These are phyloP conservation scores for Pestalotiopsis fici DNA, from an alignment of 2,329 filamentous ascomycete species.

Conservation along the genomic window DNA sequence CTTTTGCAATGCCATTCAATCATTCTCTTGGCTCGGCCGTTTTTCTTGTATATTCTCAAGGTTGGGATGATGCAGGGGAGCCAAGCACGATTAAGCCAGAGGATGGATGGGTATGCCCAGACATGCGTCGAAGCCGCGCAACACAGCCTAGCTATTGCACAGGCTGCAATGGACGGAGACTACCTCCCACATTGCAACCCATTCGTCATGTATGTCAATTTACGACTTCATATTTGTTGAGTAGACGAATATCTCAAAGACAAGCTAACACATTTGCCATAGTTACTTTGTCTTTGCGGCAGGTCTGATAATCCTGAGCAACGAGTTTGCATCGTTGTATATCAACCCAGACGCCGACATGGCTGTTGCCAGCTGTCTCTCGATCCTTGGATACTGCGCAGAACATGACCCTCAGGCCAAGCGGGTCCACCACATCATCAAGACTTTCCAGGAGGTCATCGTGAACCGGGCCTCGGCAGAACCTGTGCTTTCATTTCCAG, in stretches of 20 bases:
- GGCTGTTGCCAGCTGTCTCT: conserved; percentile 44
- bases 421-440: conserved; percentile 50
- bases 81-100: conserved; percentile 28
- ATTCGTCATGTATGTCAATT: conserved; percentile 52
- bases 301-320: conserved; percentile 54
- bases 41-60: conserved; percentile 60
- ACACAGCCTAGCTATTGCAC: conserved; percentile 49
- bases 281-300: conserved; percentile 61
- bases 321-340: conserved; percentile 55
- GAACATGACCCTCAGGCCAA: conserved; percentile 48
- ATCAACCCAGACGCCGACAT: conserved; percentile 39
- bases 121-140: conserved; percentile 53
- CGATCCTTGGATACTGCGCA: conserved; percentile 50
- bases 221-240: neutral
- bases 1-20: conserved; percentile 64
- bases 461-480: conserved; percentile 23
- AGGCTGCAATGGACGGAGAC: conserved; percentile 41
- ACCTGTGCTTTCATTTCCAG: conserved; percentile 23
- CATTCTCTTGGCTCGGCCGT: conserved; percentile 64
- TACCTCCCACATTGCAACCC: conserved; percentile 55
- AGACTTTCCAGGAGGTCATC: conserved; percentile 46
- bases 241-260: neutral
- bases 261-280: conserved; percentile 1
- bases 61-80: conserved; percentile 24
- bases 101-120: conserved; percentile 48